Evolutionary conservation across 2,329 filamentous ascomycete species (phyloP).

Genomic region (Gaeumannomyces tritici): DNA sequence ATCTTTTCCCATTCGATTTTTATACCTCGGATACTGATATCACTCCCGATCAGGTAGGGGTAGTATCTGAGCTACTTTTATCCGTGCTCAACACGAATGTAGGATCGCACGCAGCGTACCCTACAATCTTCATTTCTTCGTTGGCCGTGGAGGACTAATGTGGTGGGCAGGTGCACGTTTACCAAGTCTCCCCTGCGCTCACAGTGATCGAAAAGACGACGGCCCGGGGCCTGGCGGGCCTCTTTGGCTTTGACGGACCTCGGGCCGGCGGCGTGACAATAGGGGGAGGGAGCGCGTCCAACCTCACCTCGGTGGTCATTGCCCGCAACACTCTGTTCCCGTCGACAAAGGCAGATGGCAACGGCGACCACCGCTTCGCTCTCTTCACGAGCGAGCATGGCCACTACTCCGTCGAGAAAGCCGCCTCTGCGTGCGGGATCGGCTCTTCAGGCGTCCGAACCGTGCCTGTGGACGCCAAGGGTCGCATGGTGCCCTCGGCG

Average conservation of each 20-base stretch:
- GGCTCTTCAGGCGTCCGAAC: conserved; percentile 63
- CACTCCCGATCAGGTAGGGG: conserved; percentile 48
- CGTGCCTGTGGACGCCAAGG: conserved; percentile 63
- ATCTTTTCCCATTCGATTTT: not conserved
- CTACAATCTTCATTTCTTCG: too few relatives aligned
- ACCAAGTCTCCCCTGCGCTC: conserved; percentile 83
- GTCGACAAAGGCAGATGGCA: conserved; percentile 63
- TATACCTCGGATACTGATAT: not conserved
- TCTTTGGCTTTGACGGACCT: conserved; percentile 69
- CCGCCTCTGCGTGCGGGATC: conserved; percentile 81
- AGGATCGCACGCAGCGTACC: conserved; percentile 16
- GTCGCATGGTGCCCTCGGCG: conserved; percentile 59
- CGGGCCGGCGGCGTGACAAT: conserved; percentile 66
- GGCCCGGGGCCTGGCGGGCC: conserved; percentile 57
- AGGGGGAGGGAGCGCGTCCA: conserved; percentile 77
- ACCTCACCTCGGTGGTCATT: conserved; percentile 75
- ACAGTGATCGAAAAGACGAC: conserved; percentile 83
- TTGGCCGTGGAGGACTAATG: not conserved
- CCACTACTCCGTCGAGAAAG: conserved; percentile 92
- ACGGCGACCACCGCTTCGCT: conserved; percentile 56
- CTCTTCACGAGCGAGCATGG: conserved; percentile 85
- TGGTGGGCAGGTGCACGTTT: conserved; percentile 63
- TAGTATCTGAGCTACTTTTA: conserved; percentile 77
- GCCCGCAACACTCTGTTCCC: conserved; percentile 83
- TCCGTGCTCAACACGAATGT: conserved; percentile 85